A percentile compares a stretch with the other conserved stretches of the same genome.
phyloP scores from a whole-genome alignment of 805 yeast species.

The Lipomyces japonicus region DNA sequence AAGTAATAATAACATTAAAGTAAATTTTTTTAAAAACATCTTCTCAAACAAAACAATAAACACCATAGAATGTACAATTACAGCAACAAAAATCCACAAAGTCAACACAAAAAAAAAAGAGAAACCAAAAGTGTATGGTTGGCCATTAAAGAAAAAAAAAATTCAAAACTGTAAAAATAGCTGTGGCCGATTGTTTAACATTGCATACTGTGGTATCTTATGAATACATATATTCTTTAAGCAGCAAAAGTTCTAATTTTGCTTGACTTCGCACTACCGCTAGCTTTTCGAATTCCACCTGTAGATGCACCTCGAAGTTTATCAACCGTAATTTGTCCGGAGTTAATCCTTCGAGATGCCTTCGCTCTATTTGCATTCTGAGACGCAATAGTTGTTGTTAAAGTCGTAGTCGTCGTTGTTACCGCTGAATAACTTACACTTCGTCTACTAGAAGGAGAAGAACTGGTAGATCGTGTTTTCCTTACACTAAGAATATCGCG shows the following conservation, averaged over 20 bases:
- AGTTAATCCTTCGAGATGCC: slow-evolving; percentile 6
- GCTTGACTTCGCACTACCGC: slow-evolving; percentile 15
- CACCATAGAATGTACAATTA: background rate
- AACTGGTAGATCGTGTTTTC: slow-evolving; percentile 22
- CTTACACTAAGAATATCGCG: slow-evolving; percentile 11
- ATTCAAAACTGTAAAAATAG: background rate
- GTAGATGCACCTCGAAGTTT: slow-evolving; percentile 9
- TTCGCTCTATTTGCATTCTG: slow-evolving; percentile 4
- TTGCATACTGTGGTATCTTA: no score
- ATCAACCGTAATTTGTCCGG: slow-evolving; percentile 11
- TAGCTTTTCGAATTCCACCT: slow-evolving; percentile 25
- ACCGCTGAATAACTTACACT: slow-evolving; percentile 28
- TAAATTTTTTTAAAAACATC: background rate
- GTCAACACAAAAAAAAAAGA: background rate
- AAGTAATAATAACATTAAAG: no score
- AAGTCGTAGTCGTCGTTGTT: slow-evolving; percentile 23
- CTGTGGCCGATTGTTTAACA: no score
- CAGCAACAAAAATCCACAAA: background rate
- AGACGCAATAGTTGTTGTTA: slow-evolving; percentile 12
- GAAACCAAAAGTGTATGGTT: background rate
- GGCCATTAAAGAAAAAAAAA: no score
- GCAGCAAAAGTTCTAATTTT: background rate
- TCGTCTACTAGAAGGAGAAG: slow-evolving; percentile 17
- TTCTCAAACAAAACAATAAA: background rate
- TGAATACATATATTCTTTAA: background rate